Evolutionary conservation across 495 filamentous ascomycete species (phyloP), one percentile per base, ranked within the genome.

Genomic region (Cladorrhinum samala): DNA sequence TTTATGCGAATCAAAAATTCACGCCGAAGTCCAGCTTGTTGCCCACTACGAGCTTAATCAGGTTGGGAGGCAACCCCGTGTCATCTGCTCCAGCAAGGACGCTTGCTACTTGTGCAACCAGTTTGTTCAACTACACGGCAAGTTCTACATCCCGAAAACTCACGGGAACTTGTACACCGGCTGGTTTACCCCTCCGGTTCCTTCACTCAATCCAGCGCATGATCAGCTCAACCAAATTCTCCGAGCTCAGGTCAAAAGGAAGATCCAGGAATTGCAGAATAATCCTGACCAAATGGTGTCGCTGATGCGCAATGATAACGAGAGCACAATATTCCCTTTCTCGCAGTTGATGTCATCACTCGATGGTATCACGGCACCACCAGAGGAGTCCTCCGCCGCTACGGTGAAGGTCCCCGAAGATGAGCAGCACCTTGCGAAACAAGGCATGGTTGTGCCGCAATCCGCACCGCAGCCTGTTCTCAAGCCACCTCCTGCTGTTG

Each of bases 11-110:
- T 64, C 63, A 0, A 73, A 69, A 40, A 66, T 79, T 20, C 75
- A 79, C 52, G 76, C 77, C 25, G 75, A 79, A 59, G 71, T 79
- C 9, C 75, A 77, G 48, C 66, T 79, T 30, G 53, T 77, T 13
- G 69, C 66, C 20, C 62, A 74, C 56, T 75, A 65, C 53, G 66
- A 75, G 46, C 56, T 66, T 1, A 17, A 62, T 5, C 53, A 62
- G 1, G 17, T 41, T 7, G 20, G 48, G 2, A 53, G 49, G 4
- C 57, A 50, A 16, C 75, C 75, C 21, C 70, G 74, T 41, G 71
- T 78, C 23, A 70, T 80, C 21, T 69, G 67, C 51, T 75, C 74
- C 6, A 75, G 67, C 62, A 80, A 78, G 48, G 67, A 72, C 30
- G 73, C 75, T 4, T 78, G 75, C 54, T 80, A 72, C 59, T 68